Base-by-base conservation (phyloP, 116 monocot genomes). In the Trichopus zeylanicus region DNA sequence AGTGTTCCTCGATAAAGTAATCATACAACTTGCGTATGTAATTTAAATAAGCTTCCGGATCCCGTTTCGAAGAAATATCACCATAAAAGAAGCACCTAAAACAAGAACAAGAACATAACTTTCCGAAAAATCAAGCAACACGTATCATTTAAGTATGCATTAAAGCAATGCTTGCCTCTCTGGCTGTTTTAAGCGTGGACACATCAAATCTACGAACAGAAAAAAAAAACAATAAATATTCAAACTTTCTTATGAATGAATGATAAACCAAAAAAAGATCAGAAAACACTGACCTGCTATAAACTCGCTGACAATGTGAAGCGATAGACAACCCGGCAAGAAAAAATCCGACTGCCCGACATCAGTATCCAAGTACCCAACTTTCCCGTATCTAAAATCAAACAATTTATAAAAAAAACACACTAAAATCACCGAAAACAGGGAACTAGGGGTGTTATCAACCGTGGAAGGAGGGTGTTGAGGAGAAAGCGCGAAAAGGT, bases 11-110 rank as follows among this genome's bases (percentile, higher is more conserved):
- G 34, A 66, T 3, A 66, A 87, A 95, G 55, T 84, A 77, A 58
- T 95, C 81, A 70, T 86, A 86, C 24, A 95, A 73, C 28, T 64
- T 62, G 67, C 73, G 79, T 24, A 61, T 55, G 26, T 68, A 74
- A 30, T 67, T 64, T 47, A 83, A 52, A 71, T 86, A 94, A 42
- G 76, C 73, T 65, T 81, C 60, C 27, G 94, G 94, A 65, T 94
- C 89, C 69, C 94, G 78, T 81, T 94, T 94, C 47, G 89, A 86
- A 56, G 89, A 95, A 63, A 76, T 55, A 72, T 95, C 90, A 57
- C 89, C 94, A 55, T 70, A 95, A 70, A 95, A 95, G 51, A 69
- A 69, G 59, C 73, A 86, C 72, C 89, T 89, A 59, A 53, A 49
- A 7, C 52, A 42, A 30, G 22, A 63, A 23, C 15, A 33, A 59